Evolutionary conservation across 441 rosid species (phyloP).

Genomic region (Populus hybrid): DNA sequence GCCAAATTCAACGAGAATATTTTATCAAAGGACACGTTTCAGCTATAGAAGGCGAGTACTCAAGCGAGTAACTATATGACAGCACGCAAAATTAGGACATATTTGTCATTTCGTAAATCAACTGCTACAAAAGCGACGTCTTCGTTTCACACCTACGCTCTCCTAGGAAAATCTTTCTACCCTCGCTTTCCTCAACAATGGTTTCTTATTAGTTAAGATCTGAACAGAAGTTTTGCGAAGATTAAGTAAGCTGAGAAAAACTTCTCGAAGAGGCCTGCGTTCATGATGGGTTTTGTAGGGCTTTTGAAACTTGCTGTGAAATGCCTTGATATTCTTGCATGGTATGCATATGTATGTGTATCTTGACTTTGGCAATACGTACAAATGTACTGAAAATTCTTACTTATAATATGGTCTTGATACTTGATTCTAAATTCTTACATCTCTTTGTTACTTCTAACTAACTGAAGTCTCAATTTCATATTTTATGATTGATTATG

Average conservation of each 20-base stretch:
- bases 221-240: not conserved
- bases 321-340: constrained; percentile 25
- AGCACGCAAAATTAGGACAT: not conserved
- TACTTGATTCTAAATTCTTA: too few relatives aligned
- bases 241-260: not conserved
- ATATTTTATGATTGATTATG: not conserved
- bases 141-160: not conserved
- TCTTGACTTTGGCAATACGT: not conserved
- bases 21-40: not conserved
- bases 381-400: not conserved
- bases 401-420: not conserved
- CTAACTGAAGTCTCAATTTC: not conserved
- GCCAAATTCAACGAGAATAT: not conserved
- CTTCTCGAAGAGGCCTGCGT: not conserved
- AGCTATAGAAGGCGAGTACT: not conserved
- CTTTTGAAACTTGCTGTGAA: constrained; percentile 14
- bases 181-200: not conserved
- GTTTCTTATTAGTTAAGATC: too few relatives aligned
- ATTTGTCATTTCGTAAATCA: not conserved
- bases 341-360: not conserved
- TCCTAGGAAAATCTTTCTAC: not conserved
- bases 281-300: constrained; percentile 12
- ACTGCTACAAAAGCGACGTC: not conserved
- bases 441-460: not conserved
- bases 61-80: not conserved